Conservation (phyloP, 2,329 filamentous ascomycete genomes). For the Exophiala dermatitidis region DNA sequence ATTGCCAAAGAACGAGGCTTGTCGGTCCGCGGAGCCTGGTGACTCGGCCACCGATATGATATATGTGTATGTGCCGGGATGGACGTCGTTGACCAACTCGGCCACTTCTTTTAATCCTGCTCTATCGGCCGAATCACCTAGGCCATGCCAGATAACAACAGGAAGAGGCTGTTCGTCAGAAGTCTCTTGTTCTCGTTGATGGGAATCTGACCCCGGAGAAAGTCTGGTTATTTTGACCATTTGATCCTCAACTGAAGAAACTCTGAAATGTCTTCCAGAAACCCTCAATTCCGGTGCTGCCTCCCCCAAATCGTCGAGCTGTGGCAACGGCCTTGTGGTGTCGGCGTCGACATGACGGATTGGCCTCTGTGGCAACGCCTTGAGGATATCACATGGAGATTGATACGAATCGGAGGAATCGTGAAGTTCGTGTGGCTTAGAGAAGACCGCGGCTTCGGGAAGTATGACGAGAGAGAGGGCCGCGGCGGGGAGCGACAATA, state of each 20-base stretch:
- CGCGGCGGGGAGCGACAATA: slow-evolving; percentile 10
- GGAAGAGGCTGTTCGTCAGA: slow-evolving; percentile 55
- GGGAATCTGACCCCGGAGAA: slow-evolving; percentile 1
- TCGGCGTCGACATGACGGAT: neutral
- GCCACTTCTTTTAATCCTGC: slow-evolving; percentile 67
- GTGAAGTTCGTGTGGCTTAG: neutral
- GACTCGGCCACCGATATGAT: slow-evolving; percentile 64
- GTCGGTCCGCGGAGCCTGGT: slow-evolving; percentile 58
- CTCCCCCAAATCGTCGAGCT: neutral
- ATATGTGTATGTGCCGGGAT: slow-evolving; percentile 82
- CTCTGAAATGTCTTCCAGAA: no score
- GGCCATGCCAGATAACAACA: slow-evolving; percentile 87
- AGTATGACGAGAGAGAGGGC: slow-evolving; percentile 19
- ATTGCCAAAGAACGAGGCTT: slow-evolving; percentile 86
- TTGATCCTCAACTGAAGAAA: neutral
- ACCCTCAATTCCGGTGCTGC: no score
- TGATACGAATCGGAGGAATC: neutral
- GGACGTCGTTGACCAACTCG: slow-evolving; percentile 60
- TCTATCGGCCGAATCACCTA: slow-evolving; percentile 60
- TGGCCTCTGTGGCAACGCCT: neutral
- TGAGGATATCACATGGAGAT: neutral
- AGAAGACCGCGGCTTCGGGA: slow-evolving; percentile 21
- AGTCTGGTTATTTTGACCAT: slow-evolving; percentile 16
- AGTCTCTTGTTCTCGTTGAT: slow-evolving; percentile 1
- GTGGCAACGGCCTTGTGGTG: neutral